These are phyloP conservation scores for Monilinia polystroma DNA, from an alignment of 2,329 filamentous ascomycete genomes.

Conservation along the genomic window DNA sequence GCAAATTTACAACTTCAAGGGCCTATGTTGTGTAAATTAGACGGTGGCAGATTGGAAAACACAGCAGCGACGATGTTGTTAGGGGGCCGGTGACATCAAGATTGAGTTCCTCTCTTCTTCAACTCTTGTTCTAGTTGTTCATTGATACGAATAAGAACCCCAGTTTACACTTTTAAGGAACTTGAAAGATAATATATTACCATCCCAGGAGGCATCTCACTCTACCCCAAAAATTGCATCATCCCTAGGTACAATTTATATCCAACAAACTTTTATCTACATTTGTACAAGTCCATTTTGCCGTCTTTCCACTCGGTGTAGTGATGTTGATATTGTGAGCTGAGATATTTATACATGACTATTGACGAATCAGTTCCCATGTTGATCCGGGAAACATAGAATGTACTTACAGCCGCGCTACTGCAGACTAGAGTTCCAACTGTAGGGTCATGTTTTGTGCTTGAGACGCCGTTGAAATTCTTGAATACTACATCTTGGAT, in stretches of 20 bases:
- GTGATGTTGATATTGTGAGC: slow-evolving; percentile 47
- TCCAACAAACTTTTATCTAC: slow-evolving; percentile 37
- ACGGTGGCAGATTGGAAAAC: too few species aligned
- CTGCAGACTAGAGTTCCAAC: slow-evolving; percentile 49
- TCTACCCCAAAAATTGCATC: too few species aligned
- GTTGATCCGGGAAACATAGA: neutral
- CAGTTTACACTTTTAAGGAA: too few species aligned
- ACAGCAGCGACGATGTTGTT: too few species aligned
- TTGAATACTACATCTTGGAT: slow-evolving; percentile 55
- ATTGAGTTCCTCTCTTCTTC: too few species aligned
- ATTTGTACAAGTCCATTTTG: slow-evolving; percentile 46
- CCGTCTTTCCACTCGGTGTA: slow-evolving; percentile 46
- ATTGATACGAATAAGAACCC: too few species aligned
- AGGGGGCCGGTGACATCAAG: too few species aligned
- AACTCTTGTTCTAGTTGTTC: too few species aligned
- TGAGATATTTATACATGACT: slow-evolving; percentile 46
- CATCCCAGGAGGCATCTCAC: neutral
- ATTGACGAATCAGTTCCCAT: neutral
- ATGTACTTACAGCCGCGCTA: slow-evolving; percentile 41
- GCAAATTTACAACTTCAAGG: too few species aligned
- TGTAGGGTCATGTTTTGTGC: slow-evolving; percentile 46
- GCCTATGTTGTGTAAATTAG: too few species aligned
- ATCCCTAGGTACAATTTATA: slow-evolving; percentile 11
- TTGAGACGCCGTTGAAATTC: slow-evolving; percentile 41
- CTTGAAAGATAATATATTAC: neutral